Percentiles rank a stretch among this genome's conserved stretches.
phyloP scores from a whole-genome alignment of 257 asterid species.

The Gentiana macrophylla region DNA sequence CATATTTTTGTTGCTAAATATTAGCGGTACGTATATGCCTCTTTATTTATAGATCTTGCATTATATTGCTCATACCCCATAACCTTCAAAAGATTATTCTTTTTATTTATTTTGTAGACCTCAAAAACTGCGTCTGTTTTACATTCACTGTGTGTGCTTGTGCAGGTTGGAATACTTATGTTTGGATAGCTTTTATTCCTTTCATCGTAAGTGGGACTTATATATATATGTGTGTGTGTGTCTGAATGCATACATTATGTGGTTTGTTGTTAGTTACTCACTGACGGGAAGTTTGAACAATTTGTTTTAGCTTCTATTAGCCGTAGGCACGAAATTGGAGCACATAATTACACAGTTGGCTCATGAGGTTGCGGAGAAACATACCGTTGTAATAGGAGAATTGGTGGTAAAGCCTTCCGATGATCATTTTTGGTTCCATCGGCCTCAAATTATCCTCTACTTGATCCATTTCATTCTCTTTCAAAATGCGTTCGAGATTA shows the following conservation, averaged over 20 bases:
- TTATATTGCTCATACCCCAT: too few relatives aligned
- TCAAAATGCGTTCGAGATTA: conserved; percentile 97
- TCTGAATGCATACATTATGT: conserved; percentile 7
- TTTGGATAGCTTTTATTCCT: conserved; percentile 24
- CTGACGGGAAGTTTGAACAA: conserved; percentile 51
- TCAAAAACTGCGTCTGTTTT: too few relatives aligned
- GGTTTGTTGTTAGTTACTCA: conserved; percentile 9
- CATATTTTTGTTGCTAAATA: too few relatives aligned
- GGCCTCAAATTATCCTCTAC: conserved; percentile 64
- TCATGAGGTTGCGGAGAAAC: too few relatives aligned
- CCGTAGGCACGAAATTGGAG: too few relatives aligned
- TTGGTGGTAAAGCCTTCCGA: conserved; percentile 84
- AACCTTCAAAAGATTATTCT: too few relatives aligned
- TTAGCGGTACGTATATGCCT: neutral
- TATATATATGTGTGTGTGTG: neutral
- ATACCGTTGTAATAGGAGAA: conserved; percentile 41
- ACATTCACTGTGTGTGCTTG: too few relatives aligned
- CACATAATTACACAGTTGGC: too few relatives aligned
- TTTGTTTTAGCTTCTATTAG: conserved; percentile 28
- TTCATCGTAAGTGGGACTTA: neutral
- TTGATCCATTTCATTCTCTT: conserved; percentile 90
- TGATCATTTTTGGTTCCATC: conserved; percentile 82
- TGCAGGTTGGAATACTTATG: conserved; percentile 5
- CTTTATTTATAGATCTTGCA: too few relatives aligned
- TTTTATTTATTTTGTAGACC: too few relatives aligned